phyloP scores from a whole-genome alignment of 129 eudicot genomes.

The carrot (Daucus carota) region DH1_v3.0 NC_030384.2:42365001-42365500 shows the following conservation, averaged over 20 bases:
- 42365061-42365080: neutral
- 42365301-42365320: slow-evolving; percentile 8
- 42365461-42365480: slow-evolving; percentile 19
- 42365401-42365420: slow-evolving; percentile 14
- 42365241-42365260: neutral
- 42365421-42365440: slow-evolving; percentile 22
- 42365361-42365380: slow-evolving; percentile 40
- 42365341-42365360: slow-evolving; percentile 37
- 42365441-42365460: slow-evolving; percentile 30
- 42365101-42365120: neutral
- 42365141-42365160: neutral
- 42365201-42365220: neutral
- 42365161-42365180: neutral
- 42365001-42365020: neutral
- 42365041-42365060: neutral
- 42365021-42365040: neutral
- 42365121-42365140: neutral
- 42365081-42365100: neutral
- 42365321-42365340: slow-evolving; percentile 16
- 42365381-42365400: slow-evolving; percentile 24
- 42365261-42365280: neutral
- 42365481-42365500: slow-evolving; percentile 18
- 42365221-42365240: neutral
- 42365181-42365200: neutral
- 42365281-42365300: neutral